Evolutionary conservation across 2,329 filamentous ascomycete genomes (phyloP).

Genomic region (Colletotrichum phormii): DNA sequence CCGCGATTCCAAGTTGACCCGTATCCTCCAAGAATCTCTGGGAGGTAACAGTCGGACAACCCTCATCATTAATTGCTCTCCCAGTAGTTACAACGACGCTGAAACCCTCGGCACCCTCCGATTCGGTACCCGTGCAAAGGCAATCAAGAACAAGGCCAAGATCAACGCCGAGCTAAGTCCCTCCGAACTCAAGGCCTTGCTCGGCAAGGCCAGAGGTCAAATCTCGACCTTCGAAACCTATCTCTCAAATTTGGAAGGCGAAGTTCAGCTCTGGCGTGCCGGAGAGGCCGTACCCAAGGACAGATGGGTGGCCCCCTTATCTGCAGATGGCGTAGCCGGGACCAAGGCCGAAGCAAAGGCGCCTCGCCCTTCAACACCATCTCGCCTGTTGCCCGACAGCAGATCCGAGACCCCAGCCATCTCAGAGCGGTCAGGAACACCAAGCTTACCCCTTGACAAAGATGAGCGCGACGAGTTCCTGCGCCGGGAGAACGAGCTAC

Average conservation of each 20-base stretch:
- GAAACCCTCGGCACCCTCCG: constrained; percentile 93
- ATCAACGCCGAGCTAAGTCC: constrained; percentile 98
- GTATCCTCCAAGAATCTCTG: constrained; percentile 95
- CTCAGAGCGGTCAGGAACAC: constrained; percentile 87
- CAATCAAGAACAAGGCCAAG: constrained; percentile 99
- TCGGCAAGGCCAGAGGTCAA: constrained; percentile 92
- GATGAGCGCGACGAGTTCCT: constrained; percentile 98
- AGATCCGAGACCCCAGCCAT: constrained; percentile 72
- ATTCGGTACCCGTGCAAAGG: constrained; percentile 96
- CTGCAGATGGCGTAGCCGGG: constrained; percentile 61
- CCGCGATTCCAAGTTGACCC: constrained; percentile 96
- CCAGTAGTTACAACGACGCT: constrained; percentile 96
- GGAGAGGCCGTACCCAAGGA: constrained; percentile 92
- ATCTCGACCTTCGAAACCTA: constrained; percentile 91
- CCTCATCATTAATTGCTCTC: constrained; percentile 98
- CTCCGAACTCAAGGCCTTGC: constrained; percentile 89
- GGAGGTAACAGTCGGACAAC: constrained; percentile 99
- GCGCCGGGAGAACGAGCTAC: constrained; percentile 93
- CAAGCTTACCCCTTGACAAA: constrained; percentile 89
- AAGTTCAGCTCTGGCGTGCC: constrained; percentile 87
- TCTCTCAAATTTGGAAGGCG: constrained; percentile 83
- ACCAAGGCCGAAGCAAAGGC: constrained; percentile 55
- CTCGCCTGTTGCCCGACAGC: constrained; percentile 65
- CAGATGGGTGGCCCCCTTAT: constrained; percentile 79
- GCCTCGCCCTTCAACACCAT: constrained; percentile 65